phyloP scores from a whole-genome alignment of 768 basidiomycete genomes.

The Auricularia sp. region DNA sequence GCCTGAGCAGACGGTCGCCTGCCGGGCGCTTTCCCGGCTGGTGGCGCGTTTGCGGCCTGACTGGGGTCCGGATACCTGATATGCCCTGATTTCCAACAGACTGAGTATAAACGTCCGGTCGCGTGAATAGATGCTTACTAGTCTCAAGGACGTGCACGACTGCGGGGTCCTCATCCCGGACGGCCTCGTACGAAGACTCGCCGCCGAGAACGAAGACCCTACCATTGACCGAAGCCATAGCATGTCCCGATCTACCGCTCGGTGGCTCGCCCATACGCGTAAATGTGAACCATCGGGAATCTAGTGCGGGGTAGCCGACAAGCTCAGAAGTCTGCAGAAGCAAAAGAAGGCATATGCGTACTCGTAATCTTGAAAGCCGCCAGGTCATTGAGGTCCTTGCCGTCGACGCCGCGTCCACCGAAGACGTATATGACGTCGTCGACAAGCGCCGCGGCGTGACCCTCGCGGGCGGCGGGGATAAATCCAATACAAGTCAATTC shows the following conservation, averaged over 20 bases:
- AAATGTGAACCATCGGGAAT: slow-evolving; percentile 99
- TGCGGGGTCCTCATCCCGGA: slow-evolving; percentile 67
- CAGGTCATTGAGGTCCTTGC: slow-evolving; percentile 88
- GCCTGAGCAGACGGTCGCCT: slow-evolving; percentile 42
- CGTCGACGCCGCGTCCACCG: slow-evolving; percentile 93
- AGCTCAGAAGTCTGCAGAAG: slow-evolving; percentile 5
- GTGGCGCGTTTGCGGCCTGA: slow-evolving; percentile 22
- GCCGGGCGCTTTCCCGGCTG: slow-evolving; percentile 24
- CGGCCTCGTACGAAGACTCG: slow-evolving; percentile 63
- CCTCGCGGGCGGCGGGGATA: slow-evolving; percentile 91
- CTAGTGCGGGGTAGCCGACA: slow-evolving; percentile 31
- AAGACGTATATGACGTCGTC: slow-evolving; percentile 98
- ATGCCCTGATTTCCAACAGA: slow-evolving; percentile 44
- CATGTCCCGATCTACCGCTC: slow-evolving; percentile 85
- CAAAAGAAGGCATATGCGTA: slow-evolving; percentile 33
- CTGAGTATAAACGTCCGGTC: neutral
- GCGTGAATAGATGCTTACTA: slow-evolving; percentile 43
- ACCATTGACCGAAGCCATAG: slow-evolving; percentile 90
- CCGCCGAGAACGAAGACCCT: slow-evolving; percentile 92
- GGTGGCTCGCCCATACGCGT: slow-evolving; percentile 99
- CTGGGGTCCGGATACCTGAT: slow-evolving; percentile 84
- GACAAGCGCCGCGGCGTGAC: slow-evolving; percentile 91
- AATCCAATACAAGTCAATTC: slow-evolving; percentile 95
- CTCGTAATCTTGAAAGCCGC: slow-evolving; percentile 97
- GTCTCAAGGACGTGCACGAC: slow-evolving; percentile 91